phyloP scores from a whole-genome alignment of 352 stramenopile genomes.

The Phytophthora capsici region DNA sequence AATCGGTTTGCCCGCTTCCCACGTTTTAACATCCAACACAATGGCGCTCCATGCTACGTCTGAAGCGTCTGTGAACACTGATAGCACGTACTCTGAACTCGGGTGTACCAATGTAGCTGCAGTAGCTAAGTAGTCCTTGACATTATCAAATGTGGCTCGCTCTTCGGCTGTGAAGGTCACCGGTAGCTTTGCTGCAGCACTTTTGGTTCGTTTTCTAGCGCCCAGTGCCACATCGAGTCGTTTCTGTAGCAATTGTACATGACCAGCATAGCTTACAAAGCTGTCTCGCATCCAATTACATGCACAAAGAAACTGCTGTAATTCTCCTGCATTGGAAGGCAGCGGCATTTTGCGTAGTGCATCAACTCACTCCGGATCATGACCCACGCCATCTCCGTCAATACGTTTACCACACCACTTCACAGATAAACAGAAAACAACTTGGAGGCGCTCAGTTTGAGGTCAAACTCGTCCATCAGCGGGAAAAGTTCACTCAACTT shows the following conservation, averaged over 20 bases:
- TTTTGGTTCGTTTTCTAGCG: neutral
- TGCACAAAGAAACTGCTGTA: no score
- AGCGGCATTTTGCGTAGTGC: neutral
- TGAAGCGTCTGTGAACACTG: neutral
- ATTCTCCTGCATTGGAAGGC: neutral
- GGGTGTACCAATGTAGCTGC: neutral
- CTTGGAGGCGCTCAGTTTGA: neutral
- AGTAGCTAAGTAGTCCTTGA: neutral
- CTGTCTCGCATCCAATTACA: constrained; percentile 2
- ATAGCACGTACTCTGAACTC: neutral
- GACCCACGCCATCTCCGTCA: constrained; percentile 11
- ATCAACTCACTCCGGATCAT: neutral
- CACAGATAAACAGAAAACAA: neutral
- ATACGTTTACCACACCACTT: neutral
- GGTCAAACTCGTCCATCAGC: neutral
- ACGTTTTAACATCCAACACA: neutral
- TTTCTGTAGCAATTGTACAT: constrained; percentile 1
- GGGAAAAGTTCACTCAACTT: constrained; percentile 27
- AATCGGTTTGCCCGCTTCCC: neutral
- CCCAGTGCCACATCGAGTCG: neutral
- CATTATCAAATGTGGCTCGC: neutral
- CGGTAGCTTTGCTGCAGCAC: neutral
- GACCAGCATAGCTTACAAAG: neutral
- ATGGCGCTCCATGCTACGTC: neutral
- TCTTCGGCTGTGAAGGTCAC: neutral